A percentile compares a stretch with the other conserved stretches of the same genome.
phyloP scores from a whole-genome alignment of 805 yeast genomes.

The Lipomyces starkeyi region DNA sequence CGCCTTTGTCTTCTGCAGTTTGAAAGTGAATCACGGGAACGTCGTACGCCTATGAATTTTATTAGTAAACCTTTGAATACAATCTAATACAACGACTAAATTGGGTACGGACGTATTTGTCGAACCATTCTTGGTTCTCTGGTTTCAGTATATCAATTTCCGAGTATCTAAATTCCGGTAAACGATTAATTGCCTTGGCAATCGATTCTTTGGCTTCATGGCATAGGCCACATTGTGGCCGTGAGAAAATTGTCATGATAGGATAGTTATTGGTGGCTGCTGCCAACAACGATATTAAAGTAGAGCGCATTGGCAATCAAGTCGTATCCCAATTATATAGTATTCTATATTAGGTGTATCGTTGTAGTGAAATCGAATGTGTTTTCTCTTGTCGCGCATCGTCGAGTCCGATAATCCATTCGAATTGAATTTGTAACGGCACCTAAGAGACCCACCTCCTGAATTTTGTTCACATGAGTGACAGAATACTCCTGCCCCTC shows the following conservation, averaged over 20 bases:
- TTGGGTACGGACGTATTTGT: conserved; percentile 41
- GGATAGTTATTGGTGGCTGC: not conserved
- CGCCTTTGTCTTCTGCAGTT: conserved; percentile 13
- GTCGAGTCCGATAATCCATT: too few relatives aligned
- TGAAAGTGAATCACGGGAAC: conserved; percentile 47
- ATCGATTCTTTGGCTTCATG: conserved; percentile 43
- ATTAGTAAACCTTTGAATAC: not conserved
- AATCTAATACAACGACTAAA: not conserved
- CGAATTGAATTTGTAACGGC: too few relatives aligned
- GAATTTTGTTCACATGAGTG: too few relatives aligned
- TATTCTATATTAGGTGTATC: not conserved
- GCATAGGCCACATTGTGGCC: conserved; percentile 49
- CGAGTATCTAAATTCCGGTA: conserved; percentile 23
- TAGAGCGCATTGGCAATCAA: not conserved
- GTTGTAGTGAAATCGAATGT: not conserved
- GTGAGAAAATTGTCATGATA: conserved; percentile 44
- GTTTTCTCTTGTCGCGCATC: too few relatives aligned
- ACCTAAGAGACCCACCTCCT: too few relatives aligned
- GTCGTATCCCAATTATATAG: not conserved
- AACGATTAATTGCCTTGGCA: conserved; percentile 34
- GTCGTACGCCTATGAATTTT: conserved; percentile 43
- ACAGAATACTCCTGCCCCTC: too few relatives aligned
- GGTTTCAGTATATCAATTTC: conserved; percentile 46
- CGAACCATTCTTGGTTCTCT: conserved; percentile 46
- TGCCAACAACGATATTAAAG: not conserved